Conservation (phyloP, 2,329 filamentous ascomycete genomes). For the Dothistroma pini region DNA sequence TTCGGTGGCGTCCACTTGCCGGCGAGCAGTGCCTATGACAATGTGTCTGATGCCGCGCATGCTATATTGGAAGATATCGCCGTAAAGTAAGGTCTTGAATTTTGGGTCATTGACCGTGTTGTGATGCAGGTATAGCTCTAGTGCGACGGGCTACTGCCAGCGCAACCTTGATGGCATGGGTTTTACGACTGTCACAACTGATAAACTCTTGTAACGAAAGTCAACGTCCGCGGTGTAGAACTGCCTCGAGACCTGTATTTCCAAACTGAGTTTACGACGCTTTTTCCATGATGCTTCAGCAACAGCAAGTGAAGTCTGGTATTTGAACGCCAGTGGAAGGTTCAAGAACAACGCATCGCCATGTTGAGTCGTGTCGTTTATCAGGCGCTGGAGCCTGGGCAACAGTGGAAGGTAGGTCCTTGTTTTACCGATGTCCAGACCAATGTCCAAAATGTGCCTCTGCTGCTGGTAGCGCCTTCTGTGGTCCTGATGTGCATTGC, state of each 20-base stretch:
- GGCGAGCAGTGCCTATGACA: not conserved
- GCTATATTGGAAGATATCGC: not conserved
- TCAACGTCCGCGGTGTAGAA: not conserved
- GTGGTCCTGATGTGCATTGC: not conserved
- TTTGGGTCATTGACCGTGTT: not conserved
- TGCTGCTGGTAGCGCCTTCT: not conserved
- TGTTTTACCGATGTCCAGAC: not conserved
- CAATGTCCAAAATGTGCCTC: not conserved
- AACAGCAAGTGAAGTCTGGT: not conserved
- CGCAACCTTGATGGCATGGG: not conserved
- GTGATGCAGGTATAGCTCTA: not conserved
- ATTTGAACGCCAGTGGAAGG: not conserved
- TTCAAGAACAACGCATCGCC: not conserved
- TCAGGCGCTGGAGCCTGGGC: not conserved
- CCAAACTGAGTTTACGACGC: not conserved
- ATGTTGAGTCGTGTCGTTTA: not conserved
- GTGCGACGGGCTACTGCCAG: not conserved
- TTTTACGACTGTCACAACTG: not conserved
- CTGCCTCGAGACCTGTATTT: not conserved
- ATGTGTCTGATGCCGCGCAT: not conserved
- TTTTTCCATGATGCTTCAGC: not conserved
- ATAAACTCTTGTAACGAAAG: not conserved
- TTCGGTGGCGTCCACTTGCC: not conserved
- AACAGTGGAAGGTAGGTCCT: not conserved
- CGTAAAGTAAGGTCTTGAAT: not conserved